Evolutionary conservation across 441 rosid genomes (phyloP).

Genomic region (Raphanus hybrid): DNA sequence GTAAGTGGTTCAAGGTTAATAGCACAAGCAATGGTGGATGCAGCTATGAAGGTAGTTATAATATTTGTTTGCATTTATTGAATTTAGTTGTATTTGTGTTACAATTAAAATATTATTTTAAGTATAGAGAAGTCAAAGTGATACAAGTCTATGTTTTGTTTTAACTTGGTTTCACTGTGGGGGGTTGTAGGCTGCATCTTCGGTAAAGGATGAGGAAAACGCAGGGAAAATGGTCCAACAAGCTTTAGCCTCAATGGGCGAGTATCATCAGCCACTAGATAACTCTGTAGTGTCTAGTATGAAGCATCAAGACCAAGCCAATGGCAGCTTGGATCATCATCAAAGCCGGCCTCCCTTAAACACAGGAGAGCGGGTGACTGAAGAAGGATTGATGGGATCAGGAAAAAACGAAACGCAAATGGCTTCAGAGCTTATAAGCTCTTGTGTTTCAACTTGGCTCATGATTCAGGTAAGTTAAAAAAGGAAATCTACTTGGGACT

Average conservation of each 20-base stretch:
- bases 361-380: constrained; percentile 42
- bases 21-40: constrained; percentile 85
- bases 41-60: constrained; percentile 75
- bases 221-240: constrained; percentile 60
- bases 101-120: background rate
- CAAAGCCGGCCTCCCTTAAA: constrained; percentile 20
- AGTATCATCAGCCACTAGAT: constrained; percentile 45
- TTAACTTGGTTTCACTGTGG: constrained; percentile 2
- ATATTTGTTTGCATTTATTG: background rate
- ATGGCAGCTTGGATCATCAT: constrained; percentile 35
- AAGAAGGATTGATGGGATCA: constrained; percentile 35
- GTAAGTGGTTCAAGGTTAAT: constrained; percentile 66
- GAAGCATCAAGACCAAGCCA: constrained; percentile 31
- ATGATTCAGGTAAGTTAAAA: constrained; percentile 76
- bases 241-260: constrained; percentile 58
- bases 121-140: constrained; percentile 20
- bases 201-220: constrained; percentile 68
- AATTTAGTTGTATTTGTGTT: background rate
- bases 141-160: background rate
- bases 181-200: constrained; percentile 70
- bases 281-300: constrained; percentile 23
- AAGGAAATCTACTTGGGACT: background rate
- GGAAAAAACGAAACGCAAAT: constrained; percentile 50
- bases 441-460: constrained; percentile 82
- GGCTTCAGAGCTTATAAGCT: constrained; percentile 78